Percentiles rank a stretch among this genome's conserved stretches.
Conservation (phyloP, 1,284 basidiomycete genomes). For the Rhodotorula sp. region DNA sequence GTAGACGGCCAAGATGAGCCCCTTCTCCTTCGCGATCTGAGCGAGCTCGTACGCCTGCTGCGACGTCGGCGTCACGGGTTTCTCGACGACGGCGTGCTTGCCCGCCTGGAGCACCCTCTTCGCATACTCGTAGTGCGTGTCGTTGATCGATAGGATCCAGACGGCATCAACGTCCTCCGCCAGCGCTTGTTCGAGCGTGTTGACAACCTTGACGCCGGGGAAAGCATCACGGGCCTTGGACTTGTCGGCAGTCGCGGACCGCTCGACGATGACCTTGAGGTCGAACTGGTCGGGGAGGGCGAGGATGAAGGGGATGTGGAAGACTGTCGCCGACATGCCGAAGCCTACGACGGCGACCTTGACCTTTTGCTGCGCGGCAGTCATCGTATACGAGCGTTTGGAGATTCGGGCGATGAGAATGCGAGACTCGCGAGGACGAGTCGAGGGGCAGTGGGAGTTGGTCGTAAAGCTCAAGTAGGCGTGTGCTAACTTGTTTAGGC, state of each 20-base stretch:
- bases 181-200: conserved; percentile 30
- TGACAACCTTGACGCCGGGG: conserved; percentile 35
- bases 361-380: conserved; percentile 7
- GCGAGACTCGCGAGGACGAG: no score
- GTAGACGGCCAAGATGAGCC: conserved; percentile 59
- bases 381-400: no score
- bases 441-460: neutral
- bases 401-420: no score
- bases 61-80: conserved; percentile 70
- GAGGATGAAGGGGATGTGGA: conserved; percentile 74
- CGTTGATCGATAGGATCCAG: conserved; percentile 72
- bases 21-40: conserved; percentile 62
- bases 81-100: conserved; percentile 78
- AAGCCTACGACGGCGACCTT: conserved; percentile 40
- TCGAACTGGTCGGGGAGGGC: conserved; percentile 70
- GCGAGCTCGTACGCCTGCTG: conserved; percentile 67
- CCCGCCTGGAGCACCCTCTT: conserved; percentile 63
- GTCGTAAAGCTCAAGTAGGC: neutral
- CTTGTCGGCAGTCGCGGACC: conserved; percentile 38
- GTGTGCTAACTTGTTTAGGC: neutral
- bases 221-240: conserved; percentile 37
- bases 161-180: conserved; percentile 52
- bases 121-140: conserved; percentile 66
- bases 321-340: conserved; percentile 39
- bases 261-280: conserved; percentile 61